Base-by-base conservation (phyloP, 129 eudicot species). In the Cynara cardunculus region DNA sequence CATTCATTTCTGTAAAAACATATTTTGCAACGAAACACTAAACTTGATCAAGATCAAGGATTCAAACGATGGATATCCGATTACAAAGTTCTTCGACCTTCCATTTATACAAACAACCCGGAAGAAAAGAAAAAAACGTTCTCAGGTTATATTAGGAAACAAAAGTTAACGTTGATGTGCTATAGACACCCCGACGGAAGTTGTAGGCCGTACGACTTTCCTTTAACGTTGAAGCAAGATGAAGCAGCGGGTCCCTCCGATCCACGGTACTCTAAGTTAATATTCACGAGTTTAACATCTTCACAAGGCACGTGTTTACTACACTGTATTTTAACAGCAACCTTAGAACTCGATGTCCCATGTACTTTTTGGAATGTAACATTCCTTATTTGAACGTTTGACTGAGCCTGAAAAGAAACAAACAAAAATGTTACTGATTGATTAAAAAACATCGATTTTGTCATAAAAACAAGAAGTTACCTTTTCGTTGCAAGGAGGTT, bases 321-420 rank as follows among this genome's bases (percentile, higher is more conserved):
- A 66, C 88, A 85, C 12, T 80, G 75, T 22, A 35, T 19, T 86
- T 87, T 79, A 16, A 91, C 85, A 0, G 92, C 90, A 0, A 56
- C 24, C 81, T 87, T 34, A 7, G 98, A 82, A 26, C 81, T 83
- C 0, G 98, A 93, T 1, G 84, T 86, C 5, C 98, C 98, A 10
- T 30, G 37, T 2, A 93, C 89, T 64, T 81, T 62, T 11, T 73
- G 78, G 72, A 82, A 87, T 14, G 88, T 87, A 32, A 89, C 93
- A 27, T 93, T 82, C 56, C 61, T 75, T 19, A 90, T 86, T 39
- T 87, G 87, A 16, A 87, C 89, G 1, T 61, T 66, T 2, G 92
- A 89, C 14, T 66, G 66, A 28, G 72, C 88, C 92, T 90, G 73
- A 27, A 67, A 73, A 13, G 37, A 64, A 69, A 8, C 32, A 76